Evolutionary conservation across 352 stramenopile genomes (phyloP).

Genomic region (Phytophthora pisi): DNA sequence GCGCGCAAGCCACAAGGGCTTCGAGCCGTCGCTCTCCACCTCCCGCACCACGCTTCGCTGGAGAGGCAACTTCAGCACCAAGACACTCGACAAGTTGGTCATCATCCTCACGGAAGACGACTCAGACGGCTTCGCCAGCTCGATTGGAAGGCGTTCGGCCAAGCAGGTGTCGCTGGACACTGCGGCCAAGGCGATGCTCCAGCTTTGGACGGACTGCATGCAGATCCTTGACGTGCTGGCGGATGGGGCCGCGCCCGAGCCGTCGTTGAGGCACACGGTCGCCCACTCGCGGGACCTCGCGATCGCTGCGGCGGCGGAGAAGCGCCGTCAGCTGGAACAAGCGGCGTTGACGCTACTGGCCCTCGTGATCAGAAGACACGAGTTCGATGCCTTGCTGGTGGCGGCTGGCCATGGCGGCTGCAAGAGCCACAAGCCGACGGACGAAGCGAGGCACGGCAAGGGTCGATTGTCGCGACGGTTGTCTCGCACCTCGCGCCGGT

Average conservation of each 20-base stretch:
- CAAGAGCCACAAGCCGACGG: slow-evolving; percentile 46
- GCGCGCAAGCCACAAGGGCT: slow-evolving; percentile 26
- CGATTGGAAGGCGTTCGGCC: slow-evolving; percentile 36
- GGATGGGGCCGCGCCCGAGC: slow-evolving; percentile 30
- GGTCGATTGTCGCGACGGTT: slow-evolving; percentile 26
- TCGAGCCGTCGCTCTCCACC: slow-evolving; percentile 15
- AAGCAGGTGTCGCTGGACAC: slow-evolving; percentile 42
- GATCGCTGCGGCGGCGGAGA: slow-evolving; percentile 25
- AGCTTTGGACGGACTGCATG: slow-evolving; percentile 65
- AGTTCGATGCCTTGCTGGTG: slow-evolving; percentile 68
- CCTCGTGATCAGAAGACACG: slow-evolving; percentile 51
- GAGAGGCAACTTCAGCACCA: slow-evolving; percentile 35
- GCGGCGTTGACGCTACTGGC: slow-evolving; percentile 42
- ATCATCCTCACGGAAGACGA: slow-evolving; percentile 46
- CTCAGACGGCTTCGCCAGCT: slow-evolving; percentile 30
- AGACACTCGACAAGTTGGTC: slow-evolving; percentile 43
- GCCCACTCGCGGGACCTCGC: slow-evolving; percentile 28
- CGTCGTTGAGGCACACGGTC: slow-evolving; percentile 37
- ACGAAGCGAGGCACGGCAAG: slow-evolving; percentile 24
- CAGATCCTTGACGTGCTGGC: slow-evolving; percentile 50
- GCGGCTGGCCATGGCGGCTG: slow-evolving; percentile 56
- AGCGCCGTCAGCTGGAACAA: slow-evolving; percentile 43
- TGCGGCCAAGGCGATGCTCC: slow-evolving; percentile 49
- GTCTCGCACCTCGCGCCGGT: slow-evolving; percentile 26
- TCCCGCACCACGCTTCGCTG: slow-evolving; percentile 22